Conservation (phyloP, 805 yeast species). For the Blastobotrys robertii region DNA sequence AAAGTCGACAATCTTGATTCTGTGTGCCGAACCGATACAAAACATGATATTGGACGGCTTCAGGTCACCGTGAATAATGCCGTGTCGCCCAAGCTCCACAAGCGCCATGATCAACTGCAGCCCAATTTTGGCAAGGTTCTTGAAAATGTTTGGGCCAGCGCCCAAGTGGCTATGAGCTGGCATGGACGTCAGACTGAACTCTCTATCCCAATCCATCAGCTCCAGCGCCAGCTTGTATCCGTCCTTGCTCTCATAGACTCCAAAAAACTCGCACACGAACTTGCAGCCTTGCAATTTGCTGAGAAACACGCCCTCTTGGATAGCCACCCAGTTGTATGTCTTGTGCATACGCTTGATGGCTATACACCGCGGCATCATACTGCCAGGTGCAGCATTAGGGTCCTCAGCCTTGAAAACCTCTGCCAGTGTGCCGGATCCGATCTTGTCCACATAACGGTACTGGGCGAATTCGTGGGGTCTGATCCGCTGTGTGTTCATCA, state of each 20-base stretch:
- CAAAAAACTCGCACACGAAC: constrained; percentile 4
- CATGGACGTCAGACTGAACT: not conserved
- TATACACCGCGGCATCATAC: constrained; percentile 1
- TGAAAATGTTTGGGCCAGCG: not conserved
- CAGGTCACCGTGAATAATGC: constrained; percentile 18
- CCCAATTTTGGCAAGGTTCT: constrained; percentile 16
- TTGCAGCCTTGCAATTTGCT: constrained; percentile 1
- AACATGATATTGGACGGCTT: constrained; percentile 18
- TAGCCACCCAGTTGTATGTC: constrained; percentile 3
- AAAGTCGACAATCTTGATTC: constrained; percentile 17
- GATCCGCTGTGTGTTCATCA: too few species aligned
- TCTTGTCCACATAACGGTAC: not conserved
- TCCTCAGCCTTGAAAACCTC: constrained; percentile 8
- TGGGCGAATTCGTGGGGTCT: too few species aligned
- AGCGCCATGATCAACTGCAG: constrained; percentile 16
- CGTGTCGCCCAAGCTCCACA: constrained; percentile 13
- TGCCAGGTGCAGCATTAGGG: not conserved
- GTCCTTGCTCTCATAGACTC: constrained; percentile 4
- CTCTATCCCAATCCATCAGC: constrained; percentile 4
- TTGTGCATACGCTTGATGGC: constrained; percentile 6
- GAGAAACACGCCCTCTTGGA: constrained; percentile 6
- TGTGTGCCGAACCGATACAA: constrained; percentile 2
- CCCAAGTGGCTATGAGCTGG: constrained; percentile 1
- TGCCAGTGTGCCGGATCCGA: constrained; percentile 8
- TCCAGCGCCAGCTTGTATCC: constrained; percentile 5